Percentiles rank a stretch among this genome's conserved stretches.
Evolutionary conservation across 1,284 basidiomycete species (phyloP).

Genomic region (Lentinus polychrous): DNA sequence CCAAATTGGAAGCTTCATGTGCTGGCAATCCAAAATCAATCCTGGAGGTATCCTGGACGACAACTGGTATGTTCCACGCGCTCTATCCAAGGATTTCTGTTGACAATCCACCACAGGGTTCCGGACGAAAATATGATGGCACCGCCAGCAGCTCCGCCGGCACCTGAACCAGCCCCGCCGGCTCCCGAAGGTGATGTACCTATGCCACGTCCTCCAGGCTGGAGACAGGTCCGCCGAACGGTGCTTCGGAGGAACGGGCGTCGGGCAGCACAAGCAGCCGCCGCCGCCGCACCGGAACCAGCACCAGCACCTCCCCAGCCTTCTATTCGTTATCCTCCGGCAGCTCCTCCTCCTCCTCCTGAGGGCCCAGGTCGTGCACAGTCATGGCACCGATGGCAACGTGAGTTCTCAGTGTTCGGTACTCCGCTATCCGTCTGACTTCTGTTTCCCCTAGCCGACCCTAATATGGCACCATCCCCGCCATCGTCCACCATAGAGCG

Average conservation of each 20-base stretch:
- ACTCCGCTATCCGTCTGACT: too few relatives aligned
- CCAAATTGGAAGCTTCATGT: slow-evolving; percentile 61
- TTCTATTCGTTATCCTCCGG: slow-evolving; percentile 15
- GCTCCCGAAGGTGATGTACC: slow-evolving; percentile 13
- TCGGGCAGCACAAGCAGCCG: slow-evolving; percentile 12
- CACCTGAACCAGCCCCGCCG: slow-evolving; percentile 18
- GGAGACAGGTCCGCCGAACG: slow-evolving; percentile 5
- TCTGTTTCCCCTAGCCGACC: slow-evolving; percentile 13
- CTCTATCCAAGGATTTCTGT: slow-evolving; percentile 3
- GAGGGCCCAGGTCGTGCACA: not conserved
- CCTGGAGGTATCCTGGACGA: slow-evolving; percentile 72
- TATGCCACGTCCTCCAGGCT: slow-evolving; percentile 11
- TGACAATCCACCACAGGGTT: slow-evolving; percentile 1
- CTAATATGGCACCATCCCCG: slow-evolving; percentile 6
- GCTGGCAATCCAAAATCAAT: slow-evolving; percentile 62
- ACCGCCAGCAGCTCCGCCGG: slow-evolving; percentile 33
- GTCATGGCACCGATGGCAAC: slow-evolving; percentile 3
- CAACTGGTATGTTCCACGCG: slow-evolving; percentile 45
- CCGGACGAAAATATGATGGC: slow-evolving; percentile 19
- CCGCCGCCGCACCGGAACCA: slow-evolving; percentile 13
- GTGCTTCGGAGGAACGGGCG: slow-evolving; percentile 5
- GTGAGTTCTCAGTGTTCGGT: too few relatives aligned
- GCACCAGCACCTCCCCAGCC: slow-evolving; percentile 20
- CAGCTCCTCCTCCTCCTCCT: slow-evolving; percentile 14
- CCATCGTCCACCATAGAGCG: slow-evolving; percentile 41